Base-by-base conservation (phyloP, 2,329 filamentous ascomycete genomes). In the Apiospora malaysiana region DNA sequence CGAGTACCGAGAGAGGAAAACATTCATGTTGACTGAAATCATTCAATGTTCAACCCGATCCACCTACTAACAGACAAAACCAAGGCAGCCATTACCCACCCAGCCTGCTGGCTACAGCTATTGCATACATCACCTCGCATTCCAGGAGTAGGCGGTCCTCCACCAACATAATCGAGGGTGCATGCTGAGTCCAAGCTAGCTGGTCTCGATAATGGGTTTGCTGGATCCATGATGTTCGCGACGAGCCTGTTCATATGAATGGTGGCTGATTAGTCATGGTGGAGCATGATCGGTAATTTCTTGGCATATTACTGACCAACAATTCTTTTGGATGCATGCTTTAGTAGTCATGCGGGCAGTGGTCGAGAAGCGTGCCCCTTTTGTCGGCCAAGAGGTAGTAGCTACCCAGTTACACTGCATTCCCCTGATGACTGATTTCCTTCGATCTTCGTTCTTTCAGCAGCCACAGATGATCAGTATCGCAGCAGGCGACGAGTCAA, bases 321-420 rank as follows among this genome's bases (percentile, higher is more conserved):
- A 12, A 40, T 9, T 12, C 27, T 32, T 40, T 32, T 40, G 18
- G 18, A n/a, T 63, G 56, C 56, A 40, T 8, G 56, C 12, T 63
- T 6, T n/a, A 40, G 56, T 32, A 40, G 56, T 40, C 21, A 63
- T 63, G 56, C 27, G 56, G 18, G 56, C 21, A 32, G 27, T 21
- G 56, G 40, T 63, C 56, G 21, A 40, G 32, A 63, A 63, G 32
- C 56, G 32, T 59, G 27, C 7, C 32, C 32, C 32, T 32, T n/a
- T 56, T 10, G 8, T 32, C 32, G n/a, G 56, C 21, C 32, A 40
- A 40, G 18, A 40, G 56, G 27, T 40, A 32, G 56, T 63, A 18
- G 18, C 56, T 40, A n/a, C 40, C 27, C 56, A 40, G 8, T 63
- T 40, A 40, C 56, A 63, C 32, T 63, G 56, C 56, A 63, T 63